These are phyloP conservation scores for Lasiosphaeriaceae sp. DNA, from an alignment of 495 filamentous ascomycete species.

Conservation along the genomic window DNA sequence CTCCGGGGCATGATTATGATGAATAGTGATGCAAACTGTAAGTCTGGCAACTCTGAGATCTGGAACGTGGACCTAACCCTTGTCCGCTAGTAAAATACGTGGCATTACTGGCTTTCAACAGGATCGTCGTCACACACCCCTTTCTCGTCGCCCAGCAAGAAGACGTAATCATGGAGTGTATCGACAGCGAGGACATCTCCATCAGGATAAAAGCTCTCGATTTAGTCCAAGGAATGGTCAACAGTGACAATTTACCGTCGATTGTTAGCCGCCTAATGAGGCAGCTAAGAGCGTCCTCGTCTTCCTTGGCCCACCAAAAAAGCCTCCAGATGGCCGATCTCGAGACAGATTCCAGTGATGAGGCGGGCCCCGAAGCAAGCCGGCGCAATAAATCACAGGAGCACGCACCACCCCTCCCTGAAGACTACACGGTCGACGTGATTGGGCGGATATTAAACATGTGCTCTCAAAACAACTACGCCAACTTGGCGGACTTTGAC, in stretches of 20 bases:
- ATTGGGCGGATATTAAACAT: slow-evolving; percentile 79
- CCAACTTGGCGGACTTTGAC: slow-evolving; percentile 82
- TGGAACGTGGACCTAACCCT: no score
- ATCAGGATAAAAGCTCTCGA: slow-evolving; percentile 91
- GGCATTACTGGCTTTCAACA: slow-evolving; percentile 88
- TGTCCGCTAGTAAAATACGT: slow-evolving; percentile 81
- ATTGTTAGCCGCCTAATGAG: slow-evolving; percentile 82
- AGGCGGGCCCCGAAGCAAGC: slow-evolving; percentile 45
- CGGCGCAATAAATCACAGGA: slow-evolving; percentile 31
- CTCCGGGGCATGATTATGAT: slow-evolving; percentile 89
- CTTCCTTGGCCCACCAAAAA: slow-evolving; percentile 28
- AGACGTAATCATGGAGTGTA: slow-evolving; percentile 91
- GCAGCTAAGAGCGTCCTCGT: slow-evolving; percentile 63
- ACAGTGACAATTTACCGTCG: slow-evolving; percentile 70
- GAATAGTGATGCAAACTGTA: slow-evolving; percentile 88
- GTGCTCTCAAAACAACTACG: slow-evolving; percentile 87
- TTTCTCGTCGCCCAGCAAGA: slow-evolving; percentile 84
- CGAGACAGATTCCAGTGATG: slow-evolving; percentile 56
- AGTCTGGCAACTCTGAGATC: slow-evolving; percentile 26
- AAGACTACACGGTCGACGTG: slow-evolving; percentile 77
- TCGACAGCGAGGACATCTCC: slow-evolving; percentile 94
- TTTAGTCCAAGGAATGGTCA: slow-evolving; percentile 87
- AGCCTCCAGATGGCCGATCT: slow-evolving; percentile 30
- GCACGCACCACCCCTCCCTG: slow-evolving; percentile 55
- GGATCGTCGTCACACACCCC: slow-evolving; percentile 85